Conservation (phyloP, 768 basidiomycete species). For the Tylopilus plumbeoviolaceoides region DNA sequence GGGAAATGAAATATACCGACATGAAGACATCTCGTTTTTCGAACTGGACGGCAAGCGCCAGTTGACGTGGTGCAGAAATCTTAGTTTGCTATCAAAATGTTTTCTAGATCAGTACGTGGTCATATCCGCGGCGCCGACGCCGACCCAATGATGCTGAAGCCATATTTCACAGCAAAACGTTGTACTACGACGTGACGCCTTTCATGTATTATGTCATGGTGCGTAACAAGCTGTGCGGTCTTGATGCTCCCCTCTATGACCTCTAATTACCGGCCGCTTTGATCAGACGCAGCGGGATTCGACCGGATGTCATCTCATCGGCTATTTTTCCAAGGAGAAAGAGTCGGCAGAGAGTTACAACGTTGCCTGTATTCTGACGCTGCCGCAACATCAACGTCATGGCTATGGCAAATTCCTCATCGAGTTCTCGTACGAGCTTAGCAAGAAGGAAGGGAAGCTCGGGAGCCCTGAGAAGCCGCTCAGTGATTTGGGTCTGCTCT, state of each 20-base stretch:
- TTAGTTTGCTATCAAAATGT: constrained; percentile 94
- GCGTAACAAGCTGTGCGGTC: constrained; percentile 20
- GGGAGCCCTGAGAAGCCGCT: constrained; percentile 98
- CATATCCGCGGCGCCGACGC: constrained; percentile 9
- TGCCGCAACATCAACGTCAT: constrained; percentile 96
- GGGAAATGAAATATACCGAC: constrained; percentile 98
- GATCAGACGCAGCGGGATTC: constrained; percentile 78
- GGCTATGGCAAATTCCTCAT: constrained; percentile 95
- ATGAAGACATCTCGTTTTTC: constrained; percentile 96
- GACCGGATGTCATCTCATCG: constrained; percentile 88
- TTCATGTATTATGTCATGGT: constrained; percentile 99
- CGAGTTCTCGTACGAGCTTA: constrained; percentile 97
- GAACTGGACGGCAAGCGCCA: constrained; percentile 98
- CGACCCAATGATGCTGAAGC: neutral
- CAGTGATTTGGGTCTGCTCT: constrained; percentile 86
- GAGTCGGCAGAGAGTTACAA: constrained; percentile 98
- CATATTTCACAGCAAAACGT: constrained; percentile 71
- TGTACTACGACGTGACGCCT: constrained; percentile 99
- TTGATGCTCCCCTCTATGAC: constrained; percentile 9
- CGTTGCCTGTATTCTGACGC: constrained; percentile 97
- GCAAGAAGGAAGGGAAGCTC: constrained; percentile 92
- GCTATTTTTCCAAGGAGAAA: constrained; percentile 99
- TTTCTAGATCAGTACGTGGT: constrained; percentile 91
- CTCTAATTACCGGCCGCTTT: constrained; percentile 6
- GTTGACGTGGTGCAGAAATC: constrained; percentile 92